These are phyloP conservation scores for Cryptococcus floricola DNA, from an alignment of 1,284 basidiomycete species.

Conservation along the genomic window DNA sequence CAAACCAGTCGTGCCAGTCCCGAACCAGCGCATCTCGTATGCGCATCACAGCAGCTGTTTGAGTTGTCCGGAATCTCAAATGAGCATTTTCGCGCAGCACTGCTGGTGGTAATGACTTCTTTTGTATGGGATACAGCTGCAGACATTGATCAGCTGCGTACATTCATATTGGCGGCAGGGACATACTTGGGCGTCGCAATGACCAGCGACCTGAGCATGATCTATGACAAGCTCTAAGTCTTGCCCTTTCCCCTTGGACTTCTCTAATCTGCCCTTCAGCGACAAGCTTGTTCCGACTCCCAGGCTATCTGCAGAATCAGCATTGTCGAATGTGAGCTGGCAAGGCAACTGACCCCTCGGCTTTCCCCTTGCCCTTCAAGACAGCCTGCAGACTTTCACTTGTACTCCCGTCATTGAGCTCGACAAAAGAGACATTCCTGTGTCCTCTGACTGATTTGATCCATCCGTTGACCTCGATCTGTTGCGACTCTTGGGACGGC, in stretches of 20 bases:
- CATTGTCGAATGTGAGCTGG: not conserved
- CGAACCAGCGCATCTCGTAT: conserved; percentile 61
- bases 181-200: conserved; percentile 68
- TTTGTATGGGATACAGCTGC: conserved; percentile 81
- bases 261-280: conserved; percentile 62
- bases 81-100: conserved; percentile 79
- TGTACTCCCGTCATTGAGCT: conserved; percentile 75
- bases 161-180: not conserved
- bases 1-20: conserved; percentile 61
- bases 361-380: conserved; percentile 52
- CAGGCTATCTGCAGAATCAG: conserved; percentile 40
- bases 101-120: conserved; percentile 67
- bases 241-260: conserved; percentile 67
- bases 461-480: conserved; percentile 61
- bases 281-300: conserved; percentile 69
- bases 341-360: conserved; percentile 28
- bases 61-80: conserved; percentile 70
- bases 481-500: not conserved
- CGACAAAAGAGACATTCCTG: conserved; percentile 79
- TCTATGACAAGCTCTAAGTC: conserved; percentile 70
- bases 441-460: conserved; percentile 76
- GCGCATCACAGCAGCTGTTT: conserved; percentile 68
- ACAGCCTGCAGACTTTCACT: conserved; percentile 71
- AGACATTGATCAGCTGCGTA: not conserved
- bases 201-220: conserved; percentile 63